Evolutionary conservation across 106 monocot species (phyloP), one percentile per base, ranked within the genome.

Genomic region (Vanilla planifolia): DNA sequence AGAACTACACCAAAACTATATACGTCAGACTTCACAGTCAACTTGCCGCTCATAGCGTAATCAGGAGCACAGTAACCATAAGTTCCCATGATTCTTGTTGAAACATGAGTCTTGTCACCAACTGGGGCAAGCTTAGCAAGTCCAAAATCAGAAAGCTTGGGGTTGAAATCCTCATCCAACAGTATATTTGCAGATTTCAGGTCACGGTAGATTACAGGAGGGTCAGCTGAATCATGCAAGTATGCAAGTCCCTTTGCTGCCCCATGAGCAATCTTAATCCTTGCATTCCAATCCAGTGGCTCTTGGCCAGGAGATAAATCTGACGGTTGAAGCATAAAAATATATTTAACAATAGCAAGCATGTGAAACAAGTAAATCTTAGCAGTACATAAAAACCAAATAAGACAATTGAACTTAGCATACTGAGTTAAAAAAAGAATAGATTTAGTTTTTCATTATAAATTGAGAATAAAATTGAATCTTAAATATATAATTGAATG

Each of bases 21-120:
- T 53, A 53, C 30, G 53, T 53, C 53, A 2, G 53, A 53, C 53
- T 53, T 53, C 53, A 53, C 53, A 1, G 53, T 53, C 11, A 53
- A 29, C 53, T 53, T 53, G 3, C 53, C 53, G 16, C 53, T 53
- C 53, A 53, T 53, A n/a, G 30, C 53, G 6, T 53, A 53, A n/a
- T 53, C 53, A 30, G 53, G 53, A 53, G 53, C 53, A 30, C 53
- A 53, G 16, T 53, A 53, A 16, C 53, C 53, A 30, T 53, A 53
- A 1, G 53, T 53, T 53, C 53, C 53, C 53, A 53, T 53, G 11
- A 53, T 29, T 29, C 53, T 53, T 5, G 53, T 53, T 30, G 53
- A 53, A n/a, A 53, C 53, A 6, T 53, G 53, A 9, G 53, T 53
- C n/a, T 24, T 53, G 13, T 53, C 53, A 28, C 53, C 53, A 30